Percentiles rank a stretch among this genome's conserved stretches.
These are phyloP conservation scores for Chloropicon primus DNA, from an alignment of 139 green algal genomes.

Conservation along the genomic window DNA sequence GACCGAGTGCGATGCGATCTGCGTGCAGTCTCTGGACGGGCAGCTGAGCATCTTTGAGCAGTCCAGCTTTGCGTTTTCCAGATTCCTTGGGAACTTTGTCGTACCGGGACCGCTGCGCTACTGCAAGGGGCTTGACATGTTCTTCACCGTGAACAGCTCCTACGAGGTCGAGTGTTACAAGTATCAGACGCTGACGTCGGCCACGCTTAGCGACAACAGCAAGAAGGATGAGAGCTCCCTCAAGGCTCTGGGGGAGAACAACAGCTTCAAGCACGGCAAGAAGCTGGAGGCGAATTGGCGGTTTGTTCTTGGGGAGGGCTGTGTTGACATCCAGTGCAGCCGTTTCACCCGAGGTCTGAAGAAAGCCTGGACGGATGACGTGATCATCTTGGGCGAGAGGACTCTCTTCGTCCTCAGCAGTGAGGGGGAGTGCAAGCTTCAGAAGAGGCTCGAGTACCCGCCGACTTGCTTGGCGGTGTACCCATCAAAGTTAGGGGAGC, in stretches of 20 bases:
- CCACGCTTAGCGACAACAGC: background rate
- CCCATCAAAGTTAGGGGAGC: background rate
- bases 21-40: conserved; percentile 38
- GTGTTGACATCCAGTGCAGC: background rate
- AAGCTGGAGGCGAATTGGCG: background rate
- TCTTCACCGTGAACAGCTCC: conserved; percentile 33
- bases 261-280: background rate
- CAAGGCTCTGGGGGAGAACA: background rate
- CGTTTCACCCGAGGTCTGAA: background rate
- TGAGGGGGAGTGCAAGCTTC: conserved; percentile 17
- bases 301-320: background rate
- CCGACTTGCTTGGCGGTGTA: background rate
- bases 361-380: background rate
- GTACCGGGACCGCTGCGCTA: conserved; percentile 36
- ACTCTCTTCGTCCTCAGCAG: conserved; percentile 32
- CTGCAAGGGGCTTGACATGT: conserved; percentile 23
- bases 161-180: background rate
- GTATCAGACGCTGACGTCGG: background rate
- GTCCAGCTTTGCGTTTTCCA: conserved; percentile 16
- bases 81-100: conserved; percentile 41
- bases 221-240: background rate
- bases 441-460: conserved; percentile 41
- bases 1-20: background rate
- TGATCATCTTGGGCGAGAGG: conserved; percentile 35
- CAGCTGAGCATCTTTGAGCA: conserved; percentile 46